phyloP scores from a whole-genome alignment of 768 basidiomycete species.

The Leccinum subgranulosum region DNA sequence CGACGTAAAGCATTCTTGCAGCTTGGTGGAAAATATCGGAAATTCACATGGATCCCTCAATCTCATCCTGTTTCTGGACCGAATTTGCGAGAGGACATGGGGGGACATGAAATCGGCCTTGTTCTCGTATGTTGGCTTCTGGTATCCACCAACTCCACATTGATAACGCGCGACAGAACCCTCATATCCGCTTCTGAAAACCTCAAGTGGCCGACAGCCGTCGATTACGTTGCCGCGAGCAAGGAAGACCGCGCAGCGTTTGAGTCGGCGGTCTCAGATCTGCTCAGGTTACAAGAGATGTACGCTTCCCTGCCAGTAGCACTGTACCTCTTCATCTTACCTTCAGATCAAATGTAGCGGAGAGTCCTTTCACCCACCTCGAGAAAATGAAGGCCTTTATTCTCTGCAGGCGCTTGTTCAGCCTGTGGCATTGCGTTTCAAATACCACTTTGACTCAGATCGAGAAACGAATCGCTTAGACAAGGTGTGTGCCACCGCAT shows the following conservation, averaged over 20 bases:
- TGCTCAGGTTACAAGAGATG: slow-evolving; percentile 78
- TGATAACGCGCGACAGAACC: slow-evolving; percentile 39
- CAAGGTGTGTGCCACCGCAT: slow-evolving; percentile 54
- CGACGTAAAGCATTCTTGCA: slow-evolving; percentile 44
- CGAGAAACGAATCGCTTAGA: slow-evolving; percentile 88
- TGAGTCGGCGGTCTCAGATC: slow-evolving; percentile 71
- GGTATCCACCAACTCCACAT: not conserved
- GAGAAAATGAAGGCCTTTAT: slow-evolving; percentile 57
- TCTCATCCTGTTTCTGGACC: slow-evolving; percentile 58
- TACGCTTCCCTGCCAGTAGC: slow-evolving; percentile 37
- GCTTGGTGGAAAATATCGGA: slow-evolving; percentile 42
- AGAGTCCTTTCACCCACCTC: slow-evolving; percentile 39
- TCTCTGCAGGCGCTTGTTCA: slow-evolving; percentile 81
- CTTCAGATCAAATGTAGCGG: slow-evolving; percentile 39
- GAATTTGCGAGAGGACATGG: slow-evolving; percentile 74
- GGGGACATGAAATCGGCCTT: slow-evolving; percentile 63
- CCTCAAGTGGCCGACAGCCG: slow-evolving; percentile 80
- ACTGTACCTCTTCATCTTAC: slow-evolving; percentile 3
- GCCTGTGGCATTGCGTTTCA: slow-evolving; percentile 84
- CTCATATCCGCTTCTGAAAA: slow-evolving; percentile 65
- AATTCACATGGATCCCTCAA: slow-evolving; percentile 51
- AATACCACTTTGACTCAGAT: slow-evolving; percentile 89
- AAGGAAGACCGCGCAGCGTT: slow-evolving; percentile 59
- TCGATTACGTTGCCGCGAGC: slow-evolving; percentile 57
- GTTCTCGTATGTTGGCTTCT: slow-evolving; percentile 47